Evolutionary conservation across 2,329 filamentous ascomycete genomes (phyloP), one percentile per base, ranked within the genome.

Genomic region (Chaetomium olivaceum): DNA sequence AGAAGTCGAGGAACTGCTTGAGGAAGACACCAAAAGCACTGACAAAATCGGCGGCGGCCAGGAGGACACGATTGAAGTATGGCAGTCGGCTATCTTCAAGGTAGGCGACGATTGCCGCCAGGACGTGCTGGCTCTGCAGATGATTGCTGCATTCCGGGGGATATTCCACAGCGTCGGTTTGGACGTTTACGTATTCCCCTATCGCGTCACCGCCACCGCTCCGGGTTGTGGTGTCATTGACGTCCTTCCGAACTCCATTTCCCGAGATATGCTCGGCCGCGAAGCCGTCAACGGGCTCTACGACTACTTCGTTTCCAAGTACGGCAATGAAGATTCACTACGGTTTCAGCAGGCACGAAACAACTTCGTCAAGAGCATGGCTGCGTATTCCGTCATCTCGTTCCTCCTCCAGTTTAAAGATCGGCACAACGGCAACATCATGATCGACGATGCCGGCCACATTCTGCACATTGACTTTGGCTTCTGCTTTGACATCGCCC

Each of bases 61-160:
- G 31, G 79, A 80, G 61, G 87, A 85, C 72, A 91, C 88, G 0
- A 87, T 96, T 71, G 96, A 99, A 77, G 90, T 94, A n/a, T 98
- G 95, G 96, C 95, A 99, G 77, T 96, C 93, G 1, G 95, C 94
- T 64, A 99, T 99, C 74, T 99, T 99, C 88, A 99, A 99, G 77
- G 96, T 99, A 58, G 95, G 95, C 68, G 95, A 99, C 76, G 95
- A 99, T 77, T 98, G 95, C 76, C 90, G 95, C 59, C 95, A 99
- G 79, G 96, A 99, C 73, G 91, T 99, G 61, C 83, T 99, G 67
- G 95, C 95, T 1, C 82, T 99, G 68, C 95, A 99, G 78, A 96
- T 99, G 90, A 97, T 99, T 76, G 90, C 95, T 0, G 93, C 93
- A 1, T 99, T 99, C 83, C 89, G 95, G 27, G 93, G 93, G 69